Base-by-base conservation (phyloP, 345 rosid genomes). In the Draba incana region DNA sequence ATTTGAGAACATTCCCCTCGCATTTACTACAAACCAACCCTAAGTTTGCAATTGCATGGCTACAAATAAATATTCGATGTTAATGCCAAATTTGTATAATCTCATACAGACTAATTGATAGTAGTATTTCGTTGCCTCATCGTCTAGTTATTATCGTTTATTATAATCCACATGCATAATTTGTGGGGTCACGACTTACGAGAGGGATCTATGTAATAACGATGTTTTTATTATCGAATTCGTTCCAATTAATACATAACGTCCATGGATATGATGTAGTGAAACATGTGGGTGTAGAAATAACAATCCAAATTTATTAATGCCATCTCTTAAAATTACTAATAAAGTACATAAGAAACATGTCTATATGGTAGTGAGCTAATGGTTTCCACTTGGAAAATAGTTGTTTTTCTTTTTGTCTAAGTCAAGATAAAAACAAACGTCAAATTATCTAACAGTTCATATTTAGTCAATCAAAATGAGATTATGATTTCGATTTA, bases 31-130 rank as follows among this genome's bases (percentile, higher is more conserved):
- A 43, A 59, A 16, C 77, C 57, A 59, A 66, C 71, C 56, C 68
- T 59, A 52, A 44, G 38, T 59, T 52, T 66, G 56, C 42, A 58
- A 66, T 74, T 66, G 68, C 68, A 66, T 74, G 77, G 77, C 72
- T 66, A 52, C 48, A 44, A 66, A 43, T 53, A 59, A 37, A 43
- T 44, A 59, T 52, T 53, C 16, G 31, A 52, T 44, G 25, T 51
- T 15, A 50, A 49, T 48, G 45, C 71, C 53, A 64, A 4, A 8
- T 55, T 41, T 57, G 66, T 41, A 49, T 65, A 65, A 31, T 57
- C 65, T 39, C 60, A 41, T 15, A 49, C 39, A 57, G 52, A 64
- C 47, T 64, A 31, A 72, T 57, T 12, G 45, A 48, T 46, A 27
- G 3, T 27, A 46, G 3, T 27, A 46, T 3, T 16, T 20, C 16